phyloP scores from a whole-genome alignment of 345 rosid species.

The Aquilaria yunnanensis region DNA sequence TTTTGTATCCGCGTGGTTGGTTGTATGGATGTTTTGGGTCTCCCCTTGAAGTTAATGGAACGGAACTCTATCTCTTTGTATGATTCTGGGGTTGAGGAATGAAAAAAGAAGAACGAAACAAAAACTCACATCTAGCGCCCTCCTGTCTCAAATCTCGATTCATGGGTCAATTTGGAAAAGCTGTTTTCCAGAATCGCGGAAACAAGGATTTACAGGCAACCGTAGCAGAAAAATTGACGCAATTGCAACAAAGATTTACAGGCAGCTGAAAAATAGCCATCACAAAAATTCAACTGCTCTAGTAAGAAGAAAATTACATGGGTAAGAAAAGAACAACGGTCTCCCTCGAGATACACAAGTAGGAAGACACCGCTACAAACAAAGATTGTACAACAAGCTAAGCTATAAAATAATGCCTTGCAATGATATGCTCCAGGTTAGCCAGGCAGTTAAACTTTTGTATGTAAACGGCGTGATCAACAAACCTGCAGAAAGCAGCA shows the following conservation, averaged over 20 bases:
- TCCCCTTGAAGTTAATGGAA: not conserved
- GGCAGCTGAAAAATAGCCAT: no score
- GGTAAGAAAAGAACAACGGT: no score
- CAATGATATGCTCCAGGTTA: not conserved
- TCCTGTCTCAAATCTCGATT: no score
- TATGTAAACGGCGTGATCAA: not conserved
- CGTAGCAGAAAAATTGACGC: no score
- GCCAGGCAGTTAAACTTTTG: not conserved
- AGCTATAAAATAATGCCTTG: not conserved
- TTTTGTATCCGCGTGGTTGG: slow-evolving; percentile 2
- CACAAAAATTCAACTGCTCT: no score
- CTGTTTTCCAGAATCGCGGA: no score
- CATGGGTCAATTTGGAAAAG: no score
- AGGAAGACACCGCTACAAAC: not conserved
- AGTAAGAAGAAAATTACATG: no score
- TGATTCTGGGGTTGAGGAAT: not conserved
- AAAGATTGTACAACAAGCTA: not conserved
- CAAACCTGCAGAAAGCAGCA: slow-evolving; percentile 6
- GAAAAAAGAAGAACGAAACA: not conserved
- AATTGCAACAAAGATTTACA: no score
- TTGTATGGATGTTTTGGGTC: not conserved
- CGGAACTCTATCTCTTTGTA: no score
- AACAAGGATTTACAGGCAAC: no score
- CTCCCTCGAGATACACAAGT: not conserved
- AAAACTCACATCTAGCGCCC: not conserved